Percentiles rank a stretch among this genome's conserved stretches.
Conservation (phyloP, 2,329 filamentous ascomycete species). For the Trichoderma harzianum region DNA sequence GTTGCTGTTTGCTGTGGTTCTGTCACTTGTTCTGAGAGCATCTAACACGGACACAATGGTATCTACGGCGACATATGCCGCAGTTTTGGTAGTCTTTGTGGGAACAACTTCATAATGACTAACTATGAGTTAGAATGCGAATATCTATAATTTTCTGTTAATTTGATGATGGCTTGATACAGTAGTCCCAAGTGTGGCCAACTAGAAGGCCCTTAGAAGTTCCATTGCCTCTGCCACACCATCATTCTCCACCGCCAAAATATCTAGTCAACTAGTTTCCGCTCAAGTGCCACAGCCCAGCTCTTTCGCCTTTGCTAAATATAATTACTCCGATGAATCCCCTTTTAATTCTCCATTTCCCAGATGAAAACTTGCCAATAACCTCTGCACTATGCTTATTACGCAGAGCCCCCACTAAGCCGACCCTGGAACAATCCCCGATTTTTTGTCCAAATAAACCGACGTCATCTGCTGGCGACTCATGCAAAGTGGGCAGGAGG, state of each 20-base stretch:
- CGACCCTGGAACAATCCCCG: background rate
- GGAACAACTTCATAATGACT: background rate
- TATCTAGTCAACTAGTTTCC: background rate
- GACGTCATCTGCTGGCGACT: conserved; percentile 5
- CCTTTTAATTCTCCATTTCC: conserved; percentile 1
- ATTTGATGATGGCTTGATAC: background rate
- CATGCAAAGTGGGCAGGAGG: conserved; percentile 1
- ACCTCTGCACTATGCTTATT: conserved; percentile 8
- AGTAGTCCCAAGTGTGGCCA: background rate
- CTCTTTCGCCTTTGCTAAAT: background rate
- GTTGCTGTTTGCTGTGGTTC: background rate
- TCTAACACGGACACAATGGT: background rate
- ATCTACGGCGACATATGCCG: background rate
- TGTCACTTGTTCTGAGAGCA: background rate
- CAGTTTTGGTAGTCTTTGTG: background rate
- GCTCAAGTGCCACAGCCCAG: background rate
- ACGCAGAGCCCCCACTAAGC: background rate
- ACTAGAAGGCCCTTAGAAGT: background rate
- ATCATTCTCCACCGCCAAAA: background rate
- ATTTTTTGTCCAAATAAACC: background rate
- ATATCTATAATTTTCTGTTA: background rate
- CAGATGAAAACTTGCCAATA: background rate
- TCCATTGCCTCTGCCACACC: background rate
- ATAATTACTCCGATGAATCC: conserved; percentile 1
- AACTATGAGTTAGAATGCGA: background rate